These are phyloP conservation scores for Radiomyces spectabilis DNA, from an alignment of 192 early-diverging fungal species.

Conservation along the genomic window DNA sequence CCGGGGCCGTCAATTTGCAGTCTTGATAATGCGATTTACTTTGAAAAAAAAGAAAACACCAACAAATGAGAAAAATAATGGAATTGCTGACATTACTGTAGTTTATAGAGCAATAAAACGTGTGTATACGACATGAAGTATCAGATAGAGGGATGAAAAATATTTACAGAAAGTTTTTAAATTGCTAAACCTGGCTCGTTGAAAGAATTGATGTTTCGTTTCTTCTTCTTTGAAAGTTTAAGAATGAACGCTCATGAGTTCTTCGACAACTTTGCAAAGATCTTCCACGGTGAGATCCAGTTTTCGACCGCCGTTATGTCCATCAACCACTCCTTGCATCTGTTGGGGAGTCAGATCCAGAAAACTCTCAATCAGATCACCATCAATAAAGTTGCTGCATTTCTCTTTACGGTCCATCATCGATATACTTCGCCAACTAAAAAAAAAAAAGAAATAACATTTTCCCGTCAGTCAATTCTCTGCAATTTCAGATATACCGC, in stretches of 20 bases:
- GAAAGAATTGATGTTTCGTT: too few relatives aligned
- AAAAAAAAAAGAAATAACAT: background rate
- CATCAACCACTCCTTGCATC: conserved; percentile 27
- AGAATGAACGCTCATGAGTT: conserved; percentile 20
- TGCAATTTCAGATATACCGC: background rate
- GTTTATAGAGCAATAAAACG: background rate
- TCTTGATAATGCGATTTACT: too few relatives aligned
- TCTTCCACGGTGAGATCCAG: conserved; percentile 52
- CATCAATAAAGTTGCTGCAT: conserved; percentile 74
- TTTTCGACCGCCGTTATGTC: conserved; percentile 34
- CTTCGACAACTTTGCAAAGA: conserved; percentile 30
- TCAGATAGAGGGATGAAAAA: background rate
- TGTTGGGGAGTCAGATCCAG: conserved; percentile 52
- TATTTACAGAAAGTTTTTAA: background rate
- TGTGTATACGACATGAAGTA: background rate
- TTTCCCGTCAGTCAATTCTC: background rate
- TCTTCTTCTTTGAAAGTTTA: conserved; percentile 2
- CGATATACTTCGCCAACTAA: conserved; percentile 54
- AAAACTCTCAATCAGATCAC: conserved; percentile 89
- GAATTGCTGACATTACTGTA: too few relatives aligned
- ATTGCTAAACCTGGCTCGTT: too few relatives aligned
- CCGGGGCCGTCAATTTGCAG: too few relatives aligned
- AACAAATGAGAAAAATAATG: too few relatives aligned
- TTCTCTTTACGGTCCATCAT: conserved; percentile 44
- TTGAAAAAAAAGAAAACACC: background rate